phyloP scores from a whole-genome alignment of 78 protist genomes.

The Dictyostelium intermedium region DNA sequence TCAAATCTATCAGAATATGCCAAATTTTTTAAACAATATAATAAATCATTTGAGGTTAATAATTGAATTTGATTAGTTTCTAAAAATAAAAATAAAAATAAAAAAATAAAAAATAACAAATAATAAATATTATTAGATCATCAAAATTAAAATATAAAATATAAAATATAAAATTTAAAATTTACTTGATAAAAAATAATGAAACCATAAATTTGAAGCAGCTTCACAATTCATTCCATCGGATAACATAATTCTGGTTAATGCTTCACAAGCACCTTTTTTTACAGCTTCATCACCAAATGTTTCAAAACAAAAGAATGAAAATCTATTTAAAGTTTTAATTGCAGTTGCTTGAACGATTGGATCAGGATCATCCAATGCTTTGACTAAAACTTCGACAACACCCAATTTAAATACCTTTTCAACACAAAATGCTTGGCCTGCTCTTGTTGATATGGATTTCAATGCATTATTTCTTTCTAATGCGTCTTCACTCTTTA shows the following conservation, averaged over 20 bases:
- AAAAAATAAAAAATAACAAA: background rate
- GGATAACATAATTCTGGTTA: slow-evolving; percentile 16
- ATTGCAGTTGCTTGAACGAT: slow-evolving; percentile 54
- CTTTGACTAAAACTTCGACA: slow-evolving; percentile 57
- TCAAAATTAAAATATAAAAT: background rate
- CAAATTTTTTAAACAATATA: background rate
- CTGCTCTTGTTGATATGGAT: slow-evolving; percentile 2
- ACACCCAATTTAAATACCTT: slow-evolving; percentile 46
- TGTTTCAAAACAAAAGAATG: slow-evolving; percentile 25
- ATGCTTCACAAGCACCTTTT: background rate
- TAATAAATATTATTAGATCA: background rate
- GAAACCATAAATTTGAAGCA: slow-evolving; percentile 37
- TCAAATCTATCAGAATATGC: slow-evolving; percentile 22
- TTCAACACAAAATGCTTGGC: slow-evolving; percentile 16
- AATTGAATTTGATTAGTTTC: slow-evolving; percentile 45
- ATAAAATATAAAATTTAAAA: background rate
- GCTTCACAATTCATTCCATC: slow-evolving; percentile 66
- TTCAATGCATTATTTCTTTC: slow-evolving; percentile 17
- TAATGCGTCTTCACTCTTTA: slow-evolving; percentile 23
- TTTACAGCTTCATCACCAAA: slow-evolving; percentile 62
- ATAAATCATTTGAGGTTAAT: slow-evolving; percentile 29
- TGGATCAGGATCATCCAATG: slow-evolving; percentile 61
- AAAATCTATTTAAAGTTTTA: background rate
- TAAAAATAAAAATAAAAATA: background rate
- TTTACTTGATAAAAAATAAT: slow-evolving; percentile 13